Base-by-base conservation (phyloP, 257 asterid species). In the Mitragyna speciosa region DNA sequence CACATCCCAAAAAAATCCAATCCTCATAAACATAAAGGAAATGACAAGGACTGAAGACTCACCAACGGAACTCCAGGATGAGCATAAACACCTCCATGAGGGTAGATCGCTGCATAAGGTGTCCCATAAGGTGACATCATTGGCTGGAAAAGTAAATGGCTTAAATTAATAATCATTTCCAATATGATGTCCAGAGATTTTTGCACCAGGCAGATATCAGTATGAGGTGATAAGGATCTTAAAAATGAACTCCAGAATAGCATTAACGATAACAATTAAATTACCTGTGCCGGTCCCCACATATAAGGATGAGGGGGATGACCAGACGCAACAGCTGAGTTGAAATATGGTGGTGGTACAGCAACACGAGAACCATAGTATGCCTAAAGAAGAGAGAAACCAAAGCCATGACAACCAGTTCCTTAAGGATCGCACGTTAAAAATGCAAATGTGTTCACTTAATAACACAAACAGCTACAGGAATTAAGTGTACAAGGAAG, bases 251-350 rank as follows among this genome's bases (percentile, higher is more conserved):
- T 26, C 28, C 0, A 36, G 36, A 66, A 41, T 26, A 49, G 43
- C 39, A 49, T 17, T 19, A 36, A 61, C 28, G 24, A 36, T 14
- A 15, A 41, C 67, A 83, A 64, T 67, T 15, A 75, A 48, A 28
- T 7, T 86, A 96, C 99, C 99, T 96, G 99, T 49, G 96, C 93
- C 17, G 98, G 97, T 52, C 89, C 97, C 99, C 99, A 96, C 94
- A 96, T 92, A 81, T 90, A 96, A 73, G 97, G 94, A 63, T 91
- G 96, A 41, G 93, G 92, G 9, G 93, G 83, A 33, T 91, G 99
- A 78, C 95, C 94, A 79, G 97, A 85, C 79, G 93, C 91, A 85
- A 90, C 92, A 14, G 92, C 89, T 7, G 99, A 86, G 87, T 89
- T 96, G 88, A 92, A 72, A 83, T 88, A 96, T 61, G 99, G 92